Conservation (phyloP, 495 filamentous ascomycete species). For the Neurospora discreta region DNA sequence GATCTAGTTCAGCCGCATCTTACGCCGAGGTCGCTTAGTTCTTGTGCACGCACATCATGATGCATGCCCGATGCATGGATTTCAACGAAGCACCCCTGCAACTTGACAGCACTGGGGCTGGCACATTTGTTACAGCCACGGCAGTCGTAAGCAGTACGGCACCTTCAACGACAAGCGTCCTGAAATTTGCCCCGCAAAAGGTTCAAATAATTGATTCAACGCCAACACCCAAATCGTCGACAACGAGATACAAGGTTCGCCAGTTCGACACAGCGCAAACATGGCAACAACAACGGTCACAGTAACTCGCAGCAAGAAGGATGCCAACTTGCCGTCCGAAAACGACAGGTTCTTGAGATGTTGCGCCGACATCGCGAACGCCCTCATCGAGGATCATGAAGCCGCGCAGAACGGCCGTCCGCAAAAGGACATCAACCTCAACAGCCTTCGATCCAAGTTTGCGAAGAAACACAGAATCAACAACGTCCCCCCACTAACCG, state of each 20-base stretch:
- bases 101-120: background rate
- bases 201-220: background rate
- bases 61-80: background rate
- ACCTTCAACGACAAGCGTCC: background rate
- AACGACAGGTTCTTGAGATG: slow-evolving; percentile 88
- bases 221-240: background rate
- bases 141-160: background rate
- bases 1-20: background rate
- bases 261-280: background rate
- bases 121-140: background rate
- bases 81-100: background rate
- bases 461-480: slow-evolving; percentile 82
- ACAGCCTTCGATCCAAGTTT: slow-evolving; percentile 74
- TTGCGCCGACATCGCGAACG: slow-evolving; percentile 89
- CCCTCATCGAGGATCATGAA: slow-evolving; percentile 88
- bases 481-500: slow-evolving; percentile 80
- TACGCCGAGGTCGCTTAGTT: background rate
- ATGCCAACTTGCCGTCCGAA: slow-evolving; percentile 65
- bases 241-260: background rate
- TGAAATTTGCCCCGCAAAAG: background rate
- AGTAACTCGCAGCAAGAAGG: slow-evolving; percentile 45
- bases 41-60: background rate
- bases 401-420: slow-evolving; percentile 57
- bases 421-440: slow-evolving; percentile 84
- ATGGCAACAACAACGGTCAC: slow-evolving; percentile 37